phyloP scores from a whole-genome alignment of 2,329 filamentous ascomycete species.

The Tricladium varicosporioides region DNA sequence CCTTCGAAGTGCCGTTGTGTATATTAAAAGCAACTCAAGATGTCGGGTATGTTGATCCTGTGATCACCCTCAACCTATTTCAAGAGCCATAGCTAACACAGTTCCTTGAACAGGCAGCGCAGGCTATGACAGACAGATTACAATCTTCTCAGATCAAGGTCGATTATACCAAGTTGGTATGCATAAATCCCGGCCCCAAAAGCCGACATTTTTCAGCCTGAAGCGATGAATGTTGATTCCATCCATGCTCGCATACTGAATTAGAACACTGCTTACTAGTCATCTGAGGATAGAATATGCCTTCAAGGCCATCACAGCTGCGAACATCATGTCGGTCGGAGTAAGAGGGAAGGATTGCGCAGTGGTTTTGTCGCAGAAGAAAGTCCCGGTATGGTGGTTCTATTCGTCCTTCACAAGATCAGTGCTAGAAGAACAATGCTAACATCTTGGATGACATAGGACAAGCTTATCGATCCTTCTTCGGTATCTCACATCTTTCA shows the following conservation, averaged over 20 bases:
- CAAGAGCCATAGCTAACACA: conserved; percentile 25
- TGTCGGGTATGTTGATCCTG: conserved; percentile 38
- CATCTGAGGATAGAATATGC: conserved; percentile 77
- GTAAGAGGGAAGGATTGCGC: conserved; percentile 96
- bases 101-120: conserved; percentile 60
- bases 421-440: conserved; percentile 16
- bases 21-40: conserved; percentile 22
- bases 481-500: conserved; percentile 98
- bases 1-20: not conserved
- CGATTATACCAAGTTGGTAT: conserved; percentile 98
- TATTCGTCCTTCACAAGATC: not conserved
- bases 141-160: conserved; percentile 99
- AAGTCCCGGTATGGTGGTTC: conserved; percentile 73
- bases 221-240: too few species aligned
- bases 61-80: conserved; percentile 7
- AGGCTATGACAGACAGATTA: conserved; percentile 98
- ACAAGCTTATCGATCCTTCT: conserved; percentile 97
- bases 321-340: conserved; percentile 97
- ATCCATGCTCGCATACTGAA: too few species aligned
- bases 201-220: not conserved
- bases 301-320: conserved; percentile 99
- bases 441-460: conserved; percentile 51
- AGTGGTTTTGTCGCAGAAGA: conserved; percentile 97
- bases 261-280: conserved; percentile 28
- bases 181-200: conserved; percentile 38